Evolutionary conservation across 1,284 basidiomycete species (phyloP).

Genomic region (Sporisorium exsertum): DNA sequence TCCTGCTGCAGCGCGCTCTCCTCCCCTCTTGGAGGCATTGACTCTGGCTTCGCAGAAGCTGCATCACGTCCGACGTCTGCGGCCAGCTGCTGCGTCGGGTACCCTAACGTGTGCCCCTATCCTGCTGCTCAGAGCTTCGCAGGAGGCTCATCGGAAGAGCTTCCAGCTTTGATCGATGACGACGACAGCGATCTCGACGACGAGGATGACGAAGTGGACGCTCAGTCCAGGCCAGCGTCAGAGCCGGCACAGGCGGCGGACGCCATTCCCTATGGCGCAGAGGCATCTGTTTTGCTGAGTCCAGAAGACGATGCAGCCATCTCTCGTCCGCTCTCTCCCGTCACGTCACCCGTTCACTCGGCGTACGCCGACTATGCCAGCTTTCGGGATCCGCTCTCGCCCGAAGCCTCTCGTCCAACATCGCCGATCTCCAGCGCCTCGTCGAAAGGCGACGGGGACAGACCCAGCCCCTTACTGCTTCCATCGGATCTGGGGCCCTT

Average conservation of each 20-base stretch:
- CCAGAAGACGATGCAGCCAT: slow-evolving; percentile 6
- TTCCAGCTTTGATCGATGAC: slow-evolving; percentile 48
- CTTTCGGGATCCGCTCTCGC: slow-evolving; percentile 33
- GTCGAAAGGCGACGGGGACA: slow-evolving; percentile 37
- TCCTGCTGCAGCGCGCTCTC: slow-evolving; percentile 20
- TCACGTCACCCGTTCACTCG: slow-evolving; percentile 31
- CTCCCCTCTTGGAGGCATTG: background rate
- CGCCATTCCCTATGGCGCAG: background rate
- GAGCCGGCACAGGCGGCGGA: background rate
- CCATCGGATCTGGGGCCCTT: slow-evolving; percentile 24
- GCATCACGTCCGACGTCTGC: slow-evolving; percentile 23
- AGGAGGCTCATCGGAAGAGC: slow-evolving; percentile 40
- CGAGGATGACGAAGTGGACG: slow-evolving; percentile 39
- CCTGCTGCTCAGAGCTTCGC: slow-evolving; percentile 19
- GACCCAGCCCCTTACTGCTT: slow-evolving; percentile 27
- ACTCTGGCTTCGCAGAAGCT: slow-evolving; percentile 43
- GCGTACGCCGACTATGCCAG: slow-evolving; percentile 14
- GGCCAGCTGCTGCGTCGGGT: slow-evolving; percentile 36
- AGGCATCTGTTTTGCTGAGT: slow-evolving; percentile 2
- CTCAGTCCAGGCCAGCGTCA: background rate
- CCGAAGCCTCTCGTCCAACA: slow-evolving; percentile 38
- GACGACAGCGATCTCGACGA: slow-evolving; percentile 48
- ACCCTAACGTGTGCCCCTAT: slow-evolving; percentile 51
- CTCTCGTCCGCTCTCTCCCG: slow-evolving; percentile 29
- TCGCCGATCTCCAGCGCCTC: slow-evolving; percentile 43